Base-by-base conservation (phyloP, 2,329 filamentous ascomycete genomes). In the Macroventuria anomochaeta region DNA sequence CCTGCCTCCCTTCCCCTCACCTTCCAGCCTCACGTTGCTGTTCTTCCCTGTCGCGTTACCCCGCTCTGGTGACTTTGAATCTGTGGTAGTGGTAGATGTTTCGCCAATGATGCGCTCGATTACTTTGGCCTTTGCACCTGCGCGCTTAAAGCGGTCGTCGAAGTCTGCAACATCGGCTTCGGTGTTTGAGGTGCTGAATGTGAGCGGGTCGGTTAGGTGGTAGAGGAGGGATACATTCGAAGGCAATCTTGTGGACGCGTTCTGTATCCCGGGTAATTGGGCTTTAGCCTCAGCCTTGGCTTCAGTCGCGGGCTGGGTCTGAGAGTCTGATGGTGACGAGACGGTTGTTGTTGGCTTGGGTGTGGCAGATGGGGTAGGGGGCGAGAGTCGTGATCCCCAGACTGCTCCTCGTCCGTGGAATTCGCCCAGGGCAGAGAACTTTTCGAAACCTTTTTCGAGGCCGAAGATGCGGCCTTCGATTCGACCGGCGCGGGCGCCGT, bases 141-240 rank as follows among this genome's bases (percentile, higher is more conserved):
- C 93, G 59, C 90, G 85, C 76, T 93, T 95, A 32, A 96, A 71
- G 11, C 93, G 83, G 71, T 97, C 91, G 67, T 99, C 95, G 68
- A 96, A 93, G 67, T 97, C 93, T 43, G 89, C 88, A 18, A 99
- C 92, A 0, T 88, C 88, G 39, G 96, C 91, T 70, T 97, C 93
- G 4, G 85, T 88, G 70, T 99, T 99, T 54, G 88, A 82, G 17
- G 87, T 93, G 13, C 87, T 87, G 36, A 97, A 76, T 1, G 87
- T 93, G 5, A 86, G 86, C 0, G 88, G 87, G 71, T 96, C 91
- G 3, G 91, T 87, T 12, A 97, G 80, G 20, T 88, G 87, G 57
- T 91, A 87, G 8, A 97, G 80, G 7, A 86, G 83, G 26, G 83
- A 81, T 50, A 97, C 77, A 68, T 97, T 93, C 75, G 89, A 93